Evolutionary conservation across 371 early-diverging fungal species (phyloP), one percentile per base, ranked within the genome.

Genomic region (Apophysomyces elegans): DNA sequence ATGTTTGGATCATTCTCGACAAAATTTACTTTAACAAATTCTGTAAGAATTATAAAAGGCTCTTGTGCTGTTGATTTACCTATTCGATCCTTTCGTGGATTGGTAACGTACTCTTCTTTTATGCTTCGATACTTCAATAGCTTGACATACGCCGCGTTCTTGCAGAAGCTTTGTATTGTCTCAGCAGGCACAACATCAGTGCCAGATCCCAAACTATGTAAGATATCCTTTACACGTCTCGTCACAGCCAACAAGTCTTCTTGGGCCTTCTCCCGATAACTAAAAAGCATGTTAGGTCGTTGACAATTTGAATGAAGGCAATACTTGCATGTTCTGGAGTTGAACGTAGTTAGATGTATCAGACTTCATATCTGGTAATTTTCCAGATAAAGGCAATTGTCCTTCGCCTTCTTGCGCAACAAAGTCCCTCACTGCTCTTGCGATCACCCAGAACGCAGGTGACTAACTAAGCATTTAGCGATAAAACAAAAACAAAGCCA

Each of bases 321-420:
- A 38, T 38, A 46, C 85, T 56, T 88, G 92, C 90, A 95, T 77
- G 57, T 86, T 88, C 73, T 96, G 97, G 59, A 98, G 77, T 9
- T 71, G 70, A 9, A 96, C 89, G 71, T 92, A 98, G 45, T 90
- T 86, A 21, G 79, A 77, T 1, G 98, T 97, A 69, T 96, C 95
- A 0, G 99, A 84, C 73, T 97, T 96, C 98, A 98, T 97, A 77
- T 98, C 99, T 0, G 98, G 97, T 7, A 98, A 83, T 38, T 84
- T 78, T 4, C 97, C 99, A 0, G 91, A 82, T 7, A 96, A 73
- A 0, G 99, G 99, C 37, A 98, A 84, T 39, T 77, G 79, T 1
- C 91, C 91, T 16, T 72, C 68, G 5, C 95, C 93, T 71, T 90
- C 88, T 35, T 91, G 85, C 36, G 78, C 81, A 4, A 93, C 86